Evolutionary conservation across 2,329 filamentous ascomycete species (phyloP).

Genomic region (Pseudogymnoascus sp.): DNA sequence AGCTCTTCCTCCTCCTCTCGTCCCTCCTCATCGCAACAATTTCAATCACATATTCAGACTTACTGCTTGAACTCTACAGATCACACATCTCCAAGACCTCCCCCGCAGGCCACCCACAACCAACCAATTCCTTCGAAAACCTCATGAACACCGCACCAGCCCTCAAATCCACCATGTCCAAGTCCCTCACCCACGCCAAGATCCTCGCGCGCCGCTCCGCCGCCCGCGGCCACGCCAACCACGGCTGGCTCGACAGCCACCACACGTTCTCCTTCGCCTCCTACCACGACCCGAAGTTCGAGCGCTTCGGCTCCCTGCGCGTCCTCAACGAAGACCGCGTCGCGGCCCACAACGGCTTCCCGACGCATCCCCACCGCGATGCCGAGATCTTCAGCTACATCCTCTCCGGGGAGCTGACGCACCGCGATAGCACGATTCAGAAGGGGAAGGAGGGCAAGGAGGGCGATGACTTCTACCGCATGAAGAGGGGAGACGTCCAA

Average conservation of each 20-base stretch:
- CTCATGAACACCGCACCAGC: slow-evolving; percentile 28
- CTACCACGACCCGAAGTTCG: slow-evolving; percentile 54
- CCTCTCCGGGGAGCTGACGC: slow-evolving; percentile 77
- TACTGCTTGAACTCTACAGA: slow-evolving; percentile 15
- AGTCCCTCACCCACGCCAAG: slow-evolving; percentile 59
- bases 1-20: slow-evolving; percentile 27
- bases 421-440: slow-evolving; percentile 77
- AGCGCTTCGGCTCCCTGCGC: slow-evolving; percentile 67
- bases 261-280: slow-evolving; percentile 79
- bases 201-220: slow-evolving; percentile 69
- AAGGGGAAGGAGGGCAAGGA: slow-evolving; percentile 56
- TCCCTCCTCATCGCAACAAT: slow-evolving; percentile 30
- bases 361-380: slow-evolving; percentile 77
- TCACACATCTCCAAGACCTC: background rate
- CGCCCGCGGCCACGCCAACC: slow-evolving; percentile 68
- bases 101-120: background rate
- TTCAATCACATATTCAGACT: slow-evolving; percentile 24
- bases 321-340: slow-evolving; percentile 90
- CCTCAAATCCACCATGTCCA: slow-evolving; percentile 48
- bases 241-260: slow-evolving; percentile 83
- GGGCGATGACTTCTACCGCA: slow-evolving; percentile 59
- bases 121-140: slow-evolving; percentile 1
- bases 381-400: slow-evolving; percentile 90
- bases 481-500: slow-evolving; percentile 77
- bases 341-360: slow-evolving; percentile 66